phyloP scores from a whole-genome alignment of 352 stramenopile species.

The Blastocystis sp. region DNA sequence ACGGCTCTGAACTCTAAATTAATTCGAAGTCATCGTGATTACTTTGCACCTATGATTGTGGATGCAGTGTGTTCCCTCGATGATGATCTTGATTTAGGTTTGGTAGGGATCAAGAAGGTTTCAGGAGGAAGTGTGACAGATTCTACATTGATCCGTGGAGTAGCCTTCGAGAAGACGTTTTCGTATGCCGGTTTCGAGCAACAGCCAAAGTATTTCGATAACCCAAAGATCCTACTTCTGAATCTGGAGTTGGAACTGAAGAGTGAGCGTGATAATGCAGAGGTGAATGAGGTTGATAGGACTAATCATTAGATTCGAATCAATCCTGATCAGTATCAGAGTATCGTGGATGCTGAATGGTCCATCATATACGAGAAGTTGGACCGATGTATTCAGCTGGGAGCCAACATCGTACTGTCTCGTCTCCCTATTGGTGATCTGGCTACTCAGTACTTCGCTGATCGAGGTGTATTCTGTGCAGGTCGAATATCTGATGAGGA shows the following conservation, averaged over 20 bases:
- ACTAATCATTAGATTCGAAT: slow-evolving; percentile 72
- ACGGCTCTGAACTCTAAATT: slow-evolving; percentile 98
- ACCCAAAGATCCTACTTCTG: slow-evolving; percentile 90
- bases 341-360: slow-evolving; percentile 97
- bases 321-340: slow-evolving; percentile 93
- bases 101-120: slow-evolving; percentile 96
- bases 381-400: slow-evolving; percentile 75
- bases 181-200: slow-evolving; percentile 98
- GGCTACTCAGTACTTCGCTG: slow-evolving; percentile 97
- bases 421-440: slow-evolving; percentile 88
- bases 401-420: slow-evolving; percentile 93
- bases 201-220: slow-evolving; percentile 91
- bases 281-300: slow-evolving; percentile 70
- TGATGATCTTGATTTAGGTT: slow-evolving; percentile 71
- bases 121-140: slow-evolving; percentile 89
- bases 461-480: slow-evolving; percentile 91
- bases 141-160: slow-evolving; percentile 90
- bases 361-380: slow-evolving; percentile 99
- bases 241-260: slow-evolving; percentile 98
- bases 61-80: slow-evolving; percentile 85
- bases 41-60: slow-evolving; percentile 97
- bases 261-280: slow-evolving; percentile 96
- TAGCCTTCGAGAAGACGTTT: slow-evolving; percentile 99
- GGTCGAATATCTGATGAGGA: slow-evolving; percentile 90
- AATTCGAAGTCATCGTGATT: slow-evolving; percentile 87